Evolutionary conservation across 225 moss, liverwort and hornwort genomes (phyloP), one percentile per base, ranked within the genome.

Genomic region (Rhytidiadelphus loreus): DNA sequence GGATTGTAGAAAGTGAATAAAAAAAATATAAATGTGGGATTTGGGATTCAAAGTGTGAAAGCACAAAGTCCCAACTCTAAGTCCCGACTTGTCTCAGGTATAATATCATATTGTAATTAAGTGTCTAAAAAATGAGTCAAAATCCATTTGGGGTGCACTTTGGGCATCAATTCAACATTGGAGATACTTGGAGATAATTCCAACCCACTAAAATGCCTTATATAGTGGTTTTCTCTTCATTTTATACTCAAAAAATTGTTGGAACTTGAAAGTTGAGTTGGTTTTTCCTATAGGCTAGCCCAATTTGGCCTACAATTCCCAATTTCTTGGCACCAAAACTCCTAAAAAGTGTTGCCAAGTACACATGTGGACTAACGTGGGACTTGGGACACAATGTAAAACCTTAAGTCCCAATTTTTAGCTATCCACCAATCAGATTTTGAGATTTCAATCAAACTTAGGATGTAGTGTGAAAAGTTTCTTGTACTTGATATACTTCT

Each of bases 391-490:
- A 2, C 24, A 13, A 1, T 41, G 5, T 8, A 0, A 70, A 41
- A 0, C 5, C 3, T 4, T 41, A 25, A 14, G 3, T 70, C 2
- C 14, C 5, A 39, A 39, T 44, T 72, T 28, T 29, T 9, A 16
- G 5, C 2, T 43, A 5, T 43, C 16, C 3, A 26, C 16, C 8
- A 16, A 43, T 44, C 1, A 44, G 0, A 9, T 44, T 44, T 72
- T 28, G 9, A 72, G 3, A 28, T 28, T 17, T 72, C 1, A 17
- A 2, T 29, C 3, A 6, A 2, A 28, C 9, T 72, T 16, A 3
- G 8, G 2, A 29, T 0, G 0, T 46, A 44, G 3, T 17, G 17
- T 44, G 0, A 29, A 44, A 28, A 1, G 0, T 11, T 1, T 29
- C 4, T 74, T 20, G 32, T 0, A 73, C 18, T 73, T 30, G 6